phyloP scores from a whole-genome alignment of 768 basidiomycete species.

The Hypsizygus marmoreus region DNA sequence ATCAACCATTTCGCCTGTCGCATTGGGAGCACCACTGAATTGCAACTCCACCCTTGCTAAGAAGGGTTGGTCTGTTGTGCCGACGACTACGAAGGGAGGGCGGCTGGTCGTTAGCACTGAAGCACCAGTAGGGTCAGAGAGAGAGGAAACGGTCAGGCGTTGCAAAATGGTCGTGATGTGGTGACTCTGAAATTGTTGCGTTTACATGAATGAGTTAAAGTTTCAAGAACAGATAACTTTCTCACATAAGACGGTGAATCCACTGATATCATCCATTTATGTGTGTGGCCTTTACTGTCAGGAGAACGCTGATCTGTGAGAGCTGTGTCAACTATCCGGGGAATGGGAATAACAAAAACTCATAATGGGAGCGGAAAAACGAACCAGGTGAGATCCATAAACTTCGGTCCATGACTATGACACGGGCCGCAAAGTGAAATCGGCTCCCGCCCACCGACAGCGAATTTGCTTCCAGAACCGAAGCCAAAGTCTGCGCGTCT shows the following conservation, averaged over 20 bases:
- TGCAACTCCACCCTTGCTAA: constrained; percentile 46
- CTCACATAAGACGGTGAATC: constrained; percentile 55
- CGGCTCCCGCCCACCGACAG: constrained; percentile 29
- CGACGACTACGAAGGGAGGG: constrained; percentile 50
- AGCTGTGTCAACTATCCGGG: no score
- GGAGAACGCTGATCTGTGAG: constrained; percentile 30
- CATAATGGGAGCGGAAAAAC: constrained; percentile 2
- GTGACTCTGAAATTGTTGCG: constrained; percentile 30
- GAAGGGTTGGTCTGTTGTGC: constrained; percentile 43
- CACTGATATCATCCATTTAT: constrained; percentile 59
- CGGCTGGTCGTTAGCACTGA: constrained; percentile 22
- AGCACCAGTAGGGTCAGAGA: constrained; percentile 17
- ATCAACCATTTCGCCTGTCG: constrained; percentile 17
- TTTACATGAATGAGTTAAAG: no score
- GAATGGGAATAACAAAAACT: background rate
- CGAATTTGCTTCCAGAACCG: background rate
- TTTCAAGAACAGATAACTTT: constrained; percentile 3
- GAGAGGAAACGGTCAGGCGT: constrained; percentile 36
- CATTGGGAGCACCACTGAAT: constrained; percentile 38
- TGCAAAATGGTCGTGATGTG: constrained; percentile 48
- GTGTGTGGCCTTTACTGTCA: constrained; percentile 32
- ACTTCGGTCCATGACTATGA: constrained; percentile 50
- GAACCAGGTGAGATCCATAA: constrained; percentile 46
- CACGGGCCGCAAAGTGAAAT: constrained; percentile 51
- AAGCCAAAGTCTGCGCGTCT: background rate